phyloP scores from a whole-genome alignment of 139 green algal genomes.

The Picochlorum costavermella region DNA sequence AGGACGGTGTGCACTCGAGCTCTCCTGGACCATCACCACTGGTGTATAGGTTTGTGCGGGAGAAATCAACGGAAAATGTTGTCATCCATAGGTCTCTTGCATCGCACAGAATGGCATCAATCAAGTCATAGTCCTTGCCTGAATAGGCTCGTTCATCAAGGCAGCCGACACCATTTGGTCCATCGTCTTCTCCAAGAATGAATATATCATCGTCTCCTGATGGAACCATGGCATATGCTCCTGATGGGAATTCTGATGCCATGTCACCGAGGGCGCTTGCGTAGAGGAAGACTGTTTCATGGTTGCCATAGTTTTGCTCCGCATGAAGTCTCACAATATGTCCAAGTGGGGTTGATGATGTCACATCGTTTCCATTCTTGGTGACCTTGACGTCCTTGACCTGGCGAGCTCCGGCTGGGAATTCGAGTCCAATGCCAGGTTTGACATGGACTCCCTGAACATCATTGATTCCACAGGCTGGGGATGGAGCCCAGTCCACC shows the following conservation, averaged over 20 bases:
- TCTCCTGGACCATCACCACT: background rate
- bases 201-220: background rate
- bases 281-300: background rate
- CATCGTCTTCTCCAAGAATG: background rate
- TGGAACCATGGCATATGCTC: background rate
- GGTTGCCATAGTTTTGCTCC: constrained; percentile 2
- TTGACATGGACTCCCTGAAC: background rate
- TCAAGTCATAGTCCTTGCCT: background rate
- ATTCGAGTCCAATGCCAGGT: background rate
- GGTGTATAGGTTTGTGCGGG: background rate
- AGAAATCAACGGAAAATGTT: constrained; percentile 1
- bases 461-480: constrained; percentile 1
- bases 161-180: constrained; percentile 1
- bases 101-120: constrained; percentile 1
- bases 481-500: background rate
- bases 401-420: background rate
- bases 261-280: background rate
- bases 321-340: constrained; percentile 4
- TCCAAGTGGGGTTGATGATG: background rate
- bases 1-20: background rate
- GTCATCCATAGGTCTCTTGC: constrained; percentile 1
- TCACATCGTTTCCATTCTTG: background rate
- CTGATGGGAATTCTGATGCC: background rate
- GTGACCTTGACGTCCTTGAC: background rate
- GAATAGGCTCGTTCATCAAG: background rate